Percentiles rank a stretch among this genome's conserved stretches.
Evolutionary conservation across 202 grass and related monocot genomes (phyloP).

Genomic region (Zoysia matrella): DNA sequence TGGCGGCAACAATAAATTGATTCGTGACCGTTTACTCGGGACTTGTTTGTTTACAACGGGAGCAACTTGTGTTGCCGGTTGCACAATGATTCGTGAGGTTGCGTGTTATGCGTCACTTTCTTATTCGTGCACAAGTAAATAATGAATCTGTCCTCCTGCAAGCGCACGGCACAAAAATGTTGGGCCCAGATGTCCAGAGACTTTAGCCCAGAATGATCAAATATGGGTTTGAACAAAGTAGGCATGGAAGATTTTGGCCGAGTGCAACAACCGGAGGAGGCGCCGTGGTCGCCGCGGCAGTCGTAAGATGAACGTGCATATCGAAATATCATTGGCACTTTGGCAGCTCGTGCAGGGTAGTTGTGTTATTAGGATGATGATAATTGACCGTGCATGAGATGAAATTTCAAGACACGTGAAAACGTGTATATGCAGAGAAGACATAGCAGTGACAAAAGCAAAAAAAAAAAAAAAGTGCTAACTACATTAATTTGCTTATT

Average conservation of each 20-base stretch:
- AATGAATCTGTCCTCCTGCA: not conserved
- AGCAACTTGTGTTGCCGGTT: slow-evolving; percentile 22
- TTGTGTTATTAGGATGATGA: too few relatives aligned
- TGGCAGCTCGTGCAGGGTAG: too few relatives aligned
- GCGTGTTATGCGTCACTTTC: slow-evolving; percentile 1
- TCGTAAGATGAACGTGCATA: not conserved
- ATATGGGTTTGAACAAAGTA: not conserved
- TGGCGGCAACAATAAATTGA: slow-evolving; percentile 48
- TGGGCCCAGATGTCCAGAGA: not conserved
- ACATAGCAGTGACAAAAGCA: not conserved
- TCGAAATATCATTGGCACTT: not conserved
- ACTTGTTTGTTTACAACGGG: slow-evolving; percentile 23
- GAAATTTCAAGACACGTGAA: too few relatives aligned
- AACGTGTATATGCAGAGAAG: too few relatives aligned
- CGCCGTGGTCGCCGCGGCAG: too few relatives aligned
- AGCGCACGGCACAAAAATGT: not conserved
- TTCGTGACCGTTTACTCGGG: slow-evolving; percentile 44
- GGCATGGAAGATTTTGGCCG: not conserved
- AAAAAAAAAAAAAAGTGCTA: not conserved
- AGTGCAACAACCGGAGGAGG: not conserved
- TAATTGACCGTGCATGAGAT: too few relatives aligned
- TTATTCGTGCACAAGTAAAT: not conserved
- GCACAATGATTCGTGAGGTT: slow-evolving; percentile 36
- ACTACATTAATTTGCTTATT: not conserved
- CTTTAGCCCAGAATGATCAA: not conserved